Evolutionary conservation across 1,284 basidiomycete species (phyloP).

Genomic region (Clitocybe nebularis): DNA sequence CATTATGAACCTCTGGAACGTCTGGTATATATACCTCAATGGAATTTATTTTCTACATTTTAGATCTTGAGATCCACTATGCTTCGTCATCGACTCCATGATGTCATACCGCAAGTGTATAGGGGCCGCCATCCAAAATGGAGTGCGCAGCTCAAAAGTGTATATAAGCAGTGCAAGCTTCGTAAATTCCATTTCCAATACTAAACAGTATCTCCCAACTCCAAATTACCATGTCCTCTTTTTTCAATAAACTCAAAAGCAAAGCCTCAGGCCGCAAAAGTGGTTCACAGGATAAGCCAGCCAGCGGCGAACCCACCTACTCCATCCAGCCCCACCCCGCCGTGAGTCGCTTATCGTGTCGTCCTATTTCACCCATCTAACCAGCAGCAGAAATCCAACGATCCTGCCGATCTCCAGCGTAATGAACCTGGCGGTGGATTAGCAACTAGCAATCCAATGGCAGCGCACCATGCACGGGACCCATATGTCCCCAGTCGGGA

Average conservation of each 20-base stretch:
- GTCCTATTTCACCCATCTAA: neutral
- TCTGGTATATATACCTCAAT: too few relatives aligned
- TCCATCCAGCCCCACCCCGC: constrained; percentile 51
- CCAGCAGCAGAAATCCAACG: constrained; percentile 40
- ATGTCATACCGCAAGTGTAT: too few relatives aligned
- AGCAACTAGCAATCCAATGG: constrained; percentile 23
- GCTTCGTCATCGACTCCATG: too few relatives aligned
- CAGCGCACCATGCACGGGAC: constrained; percentile 39
- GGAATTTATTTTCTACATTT: too few relatives aligned
- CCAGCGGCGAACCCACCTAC: constrained; percentile 29
- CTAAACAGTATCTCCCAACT: neutral
- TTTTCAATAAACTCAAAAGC: constrained; percentile 20
- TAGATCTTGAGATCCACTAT: too few relatives aligned
- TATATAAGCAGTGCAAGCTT: constrained; percentile 1
- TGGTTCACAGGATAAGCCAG: constrained; percentile 4
- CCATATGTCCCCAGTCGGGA: constrained; percentile 36
- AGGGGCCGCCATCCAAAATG: too few relatives aligned
- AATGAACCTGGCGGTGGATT: constrained; percentile 32
- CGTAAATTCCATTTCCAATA: neutral
- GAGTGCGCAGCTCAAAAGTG: too few relatives aligned
- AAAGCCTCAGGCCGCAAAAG: constrained; percentile 16
- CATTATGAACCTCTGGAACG: too few relatives aligned
- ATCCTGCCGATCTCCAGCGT: constrained; percentile 43
- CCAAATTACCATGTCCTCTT: constrained; percentile 16
- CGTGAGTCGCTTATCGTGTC: constrained; percentile 27